Evolutionary conservation across 148 eudicot genomes (phyloP).

Genomic region (Pouteria glomerata): DNA sequence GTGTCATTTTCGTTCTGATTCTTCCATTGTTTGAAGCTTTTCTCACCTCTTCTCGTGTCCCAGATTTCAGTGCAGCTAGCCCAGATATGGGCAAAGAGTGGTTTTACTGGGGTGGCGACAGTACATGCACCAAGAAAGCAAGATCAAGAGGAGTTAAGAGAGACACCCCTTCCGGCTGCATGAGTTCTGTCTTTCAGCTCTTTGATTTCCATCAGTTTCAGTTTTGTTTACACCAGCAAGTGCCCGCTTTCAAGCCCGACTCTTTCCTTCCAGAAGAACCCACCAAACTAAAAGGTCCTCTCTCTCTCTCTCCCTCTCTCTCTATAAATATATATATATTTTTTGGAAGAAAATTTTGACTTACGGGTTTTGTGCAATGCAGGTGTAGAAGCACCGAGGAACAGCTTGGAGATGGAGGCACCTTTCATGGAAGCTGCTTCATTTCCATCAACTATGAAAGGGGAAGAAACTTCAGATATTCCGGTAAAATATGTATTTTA

Average conservation of each 20-base stretch:
- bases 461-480: conserved; percentile 22
- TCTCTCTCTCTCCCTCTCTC: conserved; percentile 1
- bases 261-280: conserved; percentile 24
- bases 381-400: conserved; percentile 73
- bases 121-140: conserved; percentile 9
- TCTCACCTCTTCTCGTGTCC: neutral
- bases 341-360: neutral
- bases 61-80: neutral
- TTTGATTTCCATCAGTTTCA: conserved; percentile 60
- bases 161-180: conserved; percentile 39
- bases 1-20: conserved; percentile 22
- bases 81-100: conserved; percentile 62
- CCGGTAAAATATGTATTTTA: conserved; percentile 32
- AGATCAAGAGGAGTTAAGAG: neutral
- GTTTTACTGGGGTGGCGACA: conserved; percentile 44
- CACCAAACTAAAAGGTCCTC: conserved; percentile 37
- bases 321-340: neutral
- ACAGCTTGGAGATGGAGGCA: conserved; percentile 55
- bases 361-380: conserved; percentile 12
- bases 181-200: conserved; percentile 59
- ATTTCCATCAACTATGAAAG: conserved; percentile 24
- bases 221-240: conserved; percentile 30
- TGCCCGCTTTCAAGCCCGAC: conserved; percentile 11
- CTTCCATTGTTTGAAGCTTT: neutral
- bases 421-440: conserved; percentile 6